phyloP scores from a whole-genome alignment of 371 early-diverging fungal species.

The Mucor indicus region DNA sequence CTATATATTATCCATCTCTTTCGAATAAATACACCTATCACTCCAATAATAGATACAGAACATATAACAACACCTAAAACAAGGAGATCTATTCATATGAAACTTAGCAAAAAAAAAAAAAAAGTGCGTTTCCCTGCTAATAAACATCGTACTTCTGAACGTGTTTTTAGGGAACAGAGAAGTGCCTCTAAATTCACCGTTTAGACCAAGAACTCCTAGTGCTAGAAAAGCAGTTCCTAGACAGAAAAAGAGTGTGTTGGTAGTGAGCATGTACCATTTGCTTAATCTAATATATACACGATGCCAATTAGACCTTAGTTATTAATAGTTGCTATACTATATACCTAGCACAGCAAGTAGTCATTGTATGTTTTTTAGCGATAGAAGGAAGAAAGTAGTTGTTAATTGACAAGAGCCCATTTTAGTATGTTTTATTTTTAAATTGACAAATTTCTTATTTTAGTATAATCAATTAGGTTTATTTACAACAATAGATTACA shows the following conservation, averaged over 20 bases:
- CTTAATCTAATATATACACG: constrained; percentile 35
- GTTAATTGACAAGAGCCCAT: too few relatives aligned
- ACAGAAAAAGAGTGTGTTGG: constrained; percentile 41
- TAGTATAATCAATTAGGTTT: too few relatives aligned
- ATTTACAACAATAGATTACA: too few relatives aligned
- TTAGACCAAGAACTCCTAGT: constrained; percentile 40
- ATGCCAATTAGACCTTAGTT: too few relatives aligned
- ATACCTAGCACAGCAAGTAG: constrained; percentile 35
- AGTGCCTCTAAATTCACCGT: constrained; percentile 34
- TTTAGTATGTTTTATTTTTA: too few relatives aligned
- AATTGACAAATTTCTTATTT: too few relatives aligned
- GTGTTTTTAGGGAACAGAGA: constrained; percentile 32
- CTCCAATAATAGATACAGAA: constrained; percentile 37
- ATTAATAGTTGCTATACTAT: not conserved
- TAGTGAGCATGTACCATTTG: constrained; percentile 42
- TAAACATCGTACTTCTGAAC: constrained; percentile 33
- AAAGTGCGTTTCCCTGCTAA: not conserved
- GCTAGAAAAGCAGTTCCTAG: constrained; percentile 44
- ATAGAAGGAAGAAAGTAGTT: too few relatives aligned
- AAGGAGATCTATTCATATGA: constrained; percentile 13
- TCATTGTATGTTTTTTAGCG: too few relatives aligned
- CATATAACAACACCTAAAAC: constrained; percentile 40
- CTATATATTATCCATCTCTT: constrained; percentile 26
- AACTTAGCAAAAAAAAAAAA: constrained; percentile 3
- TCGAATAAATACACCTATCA: constrained; percentile 28